These are phyloP conservation scores for Mycena epipterygia DNA, from an alignment of 768 basidiomycete species.

Conservation along the genomic window DNA sequence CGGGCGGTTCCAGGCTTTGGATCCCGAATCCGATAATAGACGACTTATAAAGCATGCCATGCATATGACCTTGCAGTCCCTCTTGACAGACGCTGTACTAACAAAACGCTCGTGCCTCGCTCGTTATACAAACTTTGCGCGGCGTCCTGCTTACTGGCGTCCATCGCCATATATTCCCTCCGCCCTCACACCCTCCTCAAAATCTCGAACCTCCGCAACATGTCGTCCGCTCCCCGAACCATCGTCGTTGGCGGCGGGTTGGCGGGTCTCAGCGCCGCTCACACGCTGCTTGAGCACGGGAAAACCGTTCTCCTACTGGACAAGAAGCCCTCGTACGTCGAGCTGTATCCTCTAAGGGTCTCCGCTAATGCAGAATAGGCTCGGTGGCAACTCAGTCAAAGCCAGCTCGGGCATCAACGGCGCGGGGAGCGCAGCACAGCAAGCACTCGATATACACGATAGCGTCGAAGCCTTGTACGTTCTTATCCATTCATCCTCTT, in stretches of 20 bases:
- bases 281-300: constrained; percentile 82
- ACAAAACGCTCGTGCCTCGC: too few relatives aligned
- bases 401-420: constrained; percentile 48
- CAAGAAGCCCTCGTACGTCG: constrained; percentile 43
- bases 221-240: background rate
- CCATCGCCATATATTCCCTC: background rate
- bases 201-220: background rate
- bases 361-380: constrained; percentile 1
- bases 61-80: too few relatives aligned
- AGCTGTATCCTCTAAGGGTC: background rate
- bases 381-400: constrained; percentile 45
- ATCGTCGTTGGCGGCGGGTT: constrained; percentile 23
- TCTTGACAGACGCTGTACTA: too few relatives aligned
- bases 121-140: too few relatives aligned
- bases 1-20: background rate
- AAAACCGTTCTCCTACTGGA: constrained; percentile 80
- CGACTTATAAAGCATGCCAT: constrained; percentile 21
- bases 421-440: constrained; percentile 40
- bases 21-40: background rate
- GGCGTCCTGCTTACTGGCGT: background rate
- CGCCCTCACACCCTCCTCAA: background rate
- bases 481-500: background rate
- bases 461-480: constrained; percentile 38
- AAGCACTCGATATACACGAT: constrained; percentile 33
- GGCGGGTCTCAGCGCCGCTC: constrained; percentile 67